Conservation (phyloP, 1,284 basidiomycete species). For the Anthracocystis panici-leucophaei region DNA sequence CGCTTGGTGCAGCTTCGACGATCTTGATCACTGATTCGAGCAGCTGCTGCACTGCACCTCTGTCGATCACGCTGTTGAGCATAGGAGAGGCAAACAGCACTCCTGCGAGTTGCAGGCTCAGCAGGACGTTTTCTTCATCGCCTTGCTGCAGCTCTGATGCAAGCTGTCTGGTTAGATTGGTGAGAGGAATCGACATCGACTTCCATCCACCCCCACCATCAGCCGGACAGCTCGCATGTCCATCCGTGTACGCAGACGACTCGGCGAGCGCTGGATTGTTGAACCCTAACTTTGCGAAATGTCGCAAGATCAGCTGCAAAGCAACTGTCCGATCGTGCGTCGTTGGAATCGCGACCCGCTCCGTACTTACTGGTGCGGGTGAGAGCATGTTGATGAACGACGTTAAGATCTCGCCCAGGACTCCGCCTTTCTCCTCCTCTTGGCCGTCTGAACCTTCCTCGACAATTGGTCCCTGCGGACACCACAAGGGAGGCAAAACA, state of each 20-base stretch:
- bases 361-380: neutral
- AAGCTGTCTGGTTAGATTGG: conserved; percentile 8
- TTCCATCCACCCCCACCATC: neutral
- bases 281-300: conserved; percentile 28
- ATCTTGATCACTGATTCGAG: conserved; percentile 12
- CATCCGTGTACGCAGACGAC: conserved; percentile 1
- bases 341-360: neutral
- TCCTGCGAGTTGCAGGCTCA: conserved; percentile 23
- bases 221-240: conserved; percentile 23
- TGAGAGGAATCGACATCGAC: conserved; percentile 10
- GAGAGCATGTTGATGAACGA: conserved; percentile 42
- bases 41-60: neutral
- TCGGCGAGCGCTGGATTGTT: conserved; percentile 3
- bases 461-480: neutral
- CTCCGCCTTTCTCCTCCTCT: neutral
- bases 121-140: neutral
- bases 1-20: conserved; percentile 18
- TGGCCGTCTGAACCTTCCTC: neutral
- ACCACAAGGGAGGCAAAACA: conserved; percentile 37
- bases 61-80: conserved; percentile 16
- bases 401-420: conserved; percentile 12
- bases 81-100: conserved; percentile 12
- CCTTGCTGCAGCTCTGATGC: neutral
- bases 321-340: conserved; percentile 17
- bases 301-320: conserved; percentile 32